Evolutionary conservation across 345 rosid species (phyloP), one percentile per base, ranked within the genome.

Genomic region (Eutrema heterophyllum): DNA sequence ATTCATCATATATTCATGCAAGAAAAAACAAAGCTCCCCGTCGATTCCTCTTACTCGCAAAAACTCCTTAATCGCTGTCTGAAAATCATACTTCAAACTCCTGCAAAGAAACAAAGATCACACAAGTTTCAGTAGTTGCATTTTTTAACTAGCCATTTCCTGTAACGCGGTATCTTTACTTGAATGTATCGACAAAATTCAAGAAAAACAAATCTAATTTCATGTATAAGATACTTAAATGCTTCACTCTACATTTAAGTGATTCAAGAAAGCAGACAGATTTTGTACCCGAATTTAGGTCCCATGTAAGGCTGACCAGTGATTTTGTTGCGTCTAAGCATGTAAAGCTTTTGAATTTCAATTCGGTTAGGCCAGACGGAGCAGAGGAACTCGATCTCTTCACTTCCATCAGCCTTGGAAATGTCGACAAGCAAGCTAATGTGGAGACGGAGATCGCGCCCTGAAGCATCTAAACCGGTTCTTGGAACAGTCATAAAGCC

Each of bases 1-100:
- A 72, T 92, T 88, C 88, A 58, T 70, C 87, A 88, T 83, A 80
- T 84, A 89, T 29, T 85, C 85, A 57, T 89, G 97, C 82, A 92
- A 65, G 83, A 89, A 86, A 69, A 64, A 72, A 66, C 85, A 83
- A 52, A 92, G 90, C 65, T 84, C 75, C 12, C 58, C 76, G 46
- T 86, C 80, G 55, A 88, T 84, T 61, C 96, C 97, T 70, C 97
- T 83, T 35, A 57, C 86, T 55, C 85, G 76, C 74, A 89, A 76
- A 79, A 76, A 88, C 65, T 78, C 83, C 9, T 5, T 54, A 52
- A 89, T 38, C 6, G 61, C 67, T 50, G 79, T 78, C 81, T 68
- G 85, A 71, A 92, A 83, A 50, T 82, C 77, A 39, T 24, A 61
- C 66, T 84, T 77, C 88, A 85, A 78, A 36, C 18, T 81, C 89